These are phyloP conservation scores for Ganoderma lingzhi DNA, from an alignment of 1,284 basidiomycete species.

Conservation along the genomic window DNA sequence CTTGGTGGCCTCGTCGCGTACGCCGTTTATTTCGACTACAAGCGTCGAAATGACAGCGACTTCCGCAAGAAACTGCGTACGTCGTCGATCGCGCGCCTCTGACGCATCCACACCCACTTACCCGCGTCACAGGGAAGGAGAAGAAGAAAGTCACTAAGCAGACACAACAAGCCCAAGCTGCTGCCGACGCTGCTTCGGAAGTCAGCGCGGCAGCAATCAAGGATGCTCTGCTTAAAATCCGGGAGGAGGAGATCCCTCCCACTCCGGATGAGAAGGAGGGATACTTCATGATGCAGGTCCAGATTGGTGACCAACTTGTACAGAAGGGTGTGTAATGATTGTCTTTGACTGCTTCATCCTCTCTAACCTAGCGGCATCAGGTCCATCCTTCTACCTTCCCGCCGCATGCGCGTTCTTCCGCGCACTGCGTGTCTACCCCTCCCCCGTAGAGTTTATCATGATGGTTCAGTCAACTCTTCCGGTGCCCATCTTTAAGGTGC, in stretches of 20 bases:
- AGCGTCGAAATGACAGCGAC: constrained; percentile 84
- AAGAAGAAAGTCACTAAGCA: constrained; percentile 90
- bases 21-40: constrained; percentile 95
- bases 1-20: constrained; percentile 77
- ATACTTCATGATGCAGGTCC: constrained; percentile 93
- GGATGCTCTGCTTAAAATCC: constrained; percentile 68
- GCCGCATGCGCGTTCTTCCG: constrained; percentile 94
- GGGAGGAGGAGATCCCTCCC: constrained; percentile 70
- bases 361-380: constrained; percentile 48
- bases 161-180: constrained; percentile 62
- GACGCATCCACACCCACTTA: constrained; percentile 8
- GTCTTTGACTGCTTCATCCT: too few relatives aligned
- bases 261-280: constrained; percentile 81
- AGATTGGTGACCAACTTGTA: constrained; percentile 87
- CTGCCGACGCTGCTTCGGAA: constrained; percentile 47
- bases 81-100: constrained; percentile 45
- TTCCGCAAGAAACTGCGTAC: constrained; percentile 92
- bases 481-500: constrained; percentile 83
- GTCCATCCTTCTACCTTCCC: constrained; percentile 77
- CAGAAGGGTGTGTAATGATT: constrained; percentile 65
- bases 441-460: constrained; percentile 89
- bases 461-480: constrained; percentile 96
- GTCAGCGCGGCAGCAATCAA: constrained; percentile 62
- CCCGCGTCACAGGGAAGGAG: constrained; percentile 77
- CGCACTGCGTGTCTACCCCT: constrained; percentile 94